Evolutionary conservation across 2,329 filamentous ascomycete species (phyloP).

Genomic region (Dothistroma pini): DNA sequence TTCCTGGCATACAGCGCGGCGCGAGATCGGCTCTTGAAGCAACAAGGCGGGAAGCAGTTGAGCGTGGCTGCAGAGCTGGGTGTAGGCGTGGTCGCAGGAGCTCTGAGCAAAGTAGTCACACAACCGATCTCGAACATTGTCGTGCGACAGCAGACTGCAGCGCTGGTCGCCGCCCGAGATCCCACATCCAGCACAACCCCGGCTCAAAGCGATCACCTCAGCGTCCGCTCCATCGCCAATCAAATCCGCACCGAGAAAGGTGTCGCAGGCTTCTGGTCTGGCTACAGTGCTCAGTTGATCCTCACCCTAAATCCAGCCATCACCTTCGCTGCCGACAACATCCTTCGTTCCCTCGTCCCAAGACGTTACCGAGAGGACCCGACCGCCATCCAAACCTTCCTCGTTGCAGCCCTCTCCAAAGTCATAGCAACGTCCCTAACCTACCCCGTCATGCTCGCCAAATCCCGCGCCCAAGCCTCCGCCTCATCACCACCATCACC

Average conservation of each 20-base stretch:
- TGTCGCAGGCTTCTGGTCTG: conserved; percentile 75
- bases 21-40: conserved; percentile 42
- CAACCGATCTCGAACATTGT: conserved; percentile 80
- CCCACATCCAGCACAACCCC: conserved; percentile 30
- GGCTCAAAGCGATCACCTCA: conserved; percentile 30
- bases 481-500: conserved; percentile 28
- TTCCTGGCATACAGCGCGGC: conserved; percentile 73
- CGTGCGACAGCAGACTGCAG: conserved; percentile 72
- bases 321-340: conserved; percentile 78
- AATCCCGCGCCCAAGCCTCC: conserved; percentile 69
- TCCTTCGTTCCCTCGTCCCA: conserved; percentile 61
- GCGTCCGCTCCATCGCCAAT: conserved; percentile 55
- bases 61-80: conserved; percentile 68
- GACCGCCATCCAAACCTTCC: conserved; percentile 55
- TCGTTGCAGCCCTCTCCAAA: conserved; percentile 74
- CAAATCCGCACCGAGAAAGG: conserved; percentile 68
- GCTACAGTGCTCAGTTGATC: conserved; percentile 75
- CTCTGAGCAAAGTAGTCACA: conserved; percentile 69
- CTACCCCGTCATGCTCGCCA: conserved; percentile 84
- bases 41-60: conserved; percentile 44
- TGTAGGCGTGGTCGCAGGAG: conserved; percentile 70
- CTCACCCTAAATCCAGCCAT: conserved; percentile 81
- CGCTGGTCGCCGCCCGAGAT: conserved; percentile 45
- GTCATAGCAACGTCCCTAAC: conserved; percentile 70
- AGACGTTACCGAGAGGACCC: conserved; percentile 52